Base-by-base conservation (phyloP, 306 rosid species). In the Ceratonia siliqua region DNA sequence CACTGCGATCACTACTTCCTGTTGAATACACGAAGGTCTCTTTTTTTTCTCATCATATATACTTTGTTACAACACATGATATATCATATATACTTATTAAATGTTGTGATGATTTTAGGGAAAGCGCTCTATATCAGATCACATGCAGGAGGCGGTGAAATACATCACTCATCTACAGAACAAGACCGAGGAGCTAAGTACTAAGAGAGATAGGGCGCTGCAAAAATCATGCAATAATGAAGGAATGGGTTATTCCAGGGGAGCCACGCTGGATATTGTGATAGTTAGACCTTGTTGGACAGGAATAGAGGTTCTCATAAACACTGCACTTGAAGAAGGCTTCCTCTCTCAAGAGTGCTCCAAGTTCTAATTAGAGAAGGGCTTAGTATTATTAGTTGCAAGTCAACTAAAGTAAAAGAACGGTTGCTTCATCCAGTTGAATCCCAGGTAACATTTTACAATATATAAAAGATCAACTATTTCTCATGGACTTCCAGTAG, bases 111-210 rank as follows among this genome's bases (percentile, higher is more conserved):
- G 72, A 52, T 52, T 12, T 52, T 28, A 87, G 89, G 92, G 86
- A 20, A 85, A 73, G 70, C 79, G 89, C 52, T 85, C 89, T 0
- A 68, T 78, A 13, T 82, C 86, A 1, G 92, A 87, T 69, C 89
- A 85, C 69, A 75, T 81, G 75, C 76, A 83, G 10, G 85, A 68
- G 58, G 76, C 83, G 30, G 62, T 58, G 12, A 81, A 78, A 13
- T 85, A 80, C 41, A 87, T 87, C 48, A 80, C 68, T 18, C 66
- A 85, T 10, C 36, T 81, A 22, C 65, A 82, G 45, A 64, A 6
- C 30, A 75, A 78, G 66, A 73, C 78, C 30, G 77, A 78, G 43
- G 72, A 56, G 56, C 42, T 76, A 46, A 55, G 20, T 5, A 11
- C 73, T 15, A 81, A 78, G 65, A 85, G 83, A 73, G 88, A 85